phyloP scores from a whole-genome alignment of 257 asterid genomes.

The Osmanthus fragrans region DNA sequence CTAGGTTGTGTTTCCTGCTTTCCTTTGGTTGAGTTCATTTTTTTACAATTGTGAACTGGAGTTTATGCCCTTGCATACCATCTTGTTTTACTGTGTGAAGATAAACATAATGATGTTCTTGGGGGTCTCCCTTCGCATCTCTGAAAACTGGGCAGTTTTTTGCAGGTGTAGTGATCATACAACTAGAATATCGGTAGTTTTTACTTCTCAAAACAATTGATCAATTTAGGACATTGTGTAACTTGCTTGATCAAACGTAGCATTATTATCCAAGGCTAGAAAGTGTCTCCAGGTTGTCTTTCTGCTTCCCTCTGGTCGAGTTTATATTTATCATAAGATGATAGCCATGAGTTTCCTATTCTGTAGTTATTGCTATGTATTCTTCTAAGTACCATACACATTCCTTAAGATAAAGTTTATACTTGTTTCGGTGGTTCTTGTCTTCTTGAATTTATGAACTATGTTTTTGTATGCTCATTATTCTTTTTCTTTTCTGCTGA shows the following conservation, averaged over 20 bases:
- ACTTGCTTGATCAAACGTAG: slow-evolving; percentile 1
- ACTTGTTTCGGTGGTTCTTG: not conserved
- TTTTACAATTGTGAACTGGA: not conserved
- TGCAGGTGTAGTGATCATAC: not conserved
- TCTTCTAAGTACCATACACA: not conserved
- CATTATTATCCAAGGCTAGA: slow-evolving; percentile 3
- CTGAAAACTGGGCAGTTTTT: not conserved
- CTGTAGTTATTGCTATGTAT: not conserved
- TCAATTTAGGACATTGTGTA: not conserved
- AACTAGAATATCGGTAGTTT: not conserved
- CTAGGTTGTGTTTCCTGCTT: slow-evolving; percentile 1
- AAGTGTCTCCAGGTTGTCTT: slow-evolving; percentile 13
- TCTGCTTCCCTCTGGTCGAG: not conserved
- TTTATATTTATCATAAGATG: not conserved
- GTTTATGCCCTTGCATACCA: not conserved
- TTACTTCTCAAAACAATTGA: not conserved
- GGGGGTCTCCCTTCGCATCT: not conserved
- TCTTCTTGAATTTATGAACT: slow-evolving; percentile 3
- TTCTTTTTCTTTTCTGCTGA: not conserved
- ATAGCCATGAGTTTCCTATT: not conserved
- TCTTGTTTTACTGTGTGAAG: not conserved
- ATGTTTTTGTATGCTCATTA: not conserved
- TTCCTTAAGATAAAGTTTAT: not conserved
- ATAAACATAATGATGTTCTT: not conserved
- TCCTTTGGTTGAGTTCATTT: not conserved